Base-by-base conservation (phyloP, 139 green algal species). In the Auxenochlorella protothecoides region DNA sequence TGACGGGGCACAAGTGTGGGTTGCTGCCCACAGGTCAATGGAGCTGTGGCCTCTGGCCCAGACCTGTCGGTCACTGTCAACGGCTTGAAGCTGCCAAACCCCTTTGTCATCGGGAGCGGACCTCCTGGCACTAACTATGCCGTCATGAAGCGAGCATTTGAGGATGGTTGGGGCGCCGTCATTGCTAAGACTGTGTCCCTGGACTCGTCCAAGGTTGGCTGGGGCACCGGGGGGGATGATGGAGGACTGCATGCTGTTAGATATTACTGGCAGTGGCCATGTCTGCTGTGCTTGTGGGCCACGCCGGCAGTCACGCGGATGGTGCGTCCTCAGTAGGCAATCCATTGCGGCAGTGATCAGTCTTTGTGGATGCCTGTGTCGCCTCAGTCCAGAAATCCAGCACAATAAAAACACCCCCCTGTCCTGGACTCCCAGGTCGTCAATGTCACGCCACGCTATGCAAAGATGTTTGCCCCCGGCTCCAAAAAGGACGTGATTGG, bases 141-240 rank as follows among this genome's bases (percentile, higher is more conserved):
- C 8, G 86, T 89, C 16, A 91, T 86, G 75, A 83, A 85, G 63
- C 84, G 92, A 71, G 94, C 94, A 0, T 98, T 98, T 75, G 90
- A 98, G 53, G 94, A 98, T 77, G 94, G 94, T 53, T 98, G 94
- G 94, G 94, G 94, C n/a, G 94, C 74, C 10, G 94, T 99, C 55
- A 97, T 99, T 55, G 91, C 85, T 80, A 99, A 99, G 71, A 97
- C 92, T 2, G 80, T 97, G 63, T 92, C 83, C 52, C 76, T 94
- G 53, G 92, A 98, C 75, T 89, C 86, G 7, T 87, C 76, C 62
- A 96, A 97, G 84, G 91, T 91, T 59, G 71, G 57, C 27, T 44
- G 27, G 27, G 27, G 27, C 27, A 1, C 27, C 27, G 27, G 27
- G 27, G 27, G 27, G 27, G 27, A 44, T 55, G n/a, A 9, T 59